Percentiles rank a stretch among this genome's conserved stretches.
Evolutionary conservation across 2,329 filamentous ascomycete genomes (phyloP).

Genomic region (Paradendryphiella salina): DNA sequence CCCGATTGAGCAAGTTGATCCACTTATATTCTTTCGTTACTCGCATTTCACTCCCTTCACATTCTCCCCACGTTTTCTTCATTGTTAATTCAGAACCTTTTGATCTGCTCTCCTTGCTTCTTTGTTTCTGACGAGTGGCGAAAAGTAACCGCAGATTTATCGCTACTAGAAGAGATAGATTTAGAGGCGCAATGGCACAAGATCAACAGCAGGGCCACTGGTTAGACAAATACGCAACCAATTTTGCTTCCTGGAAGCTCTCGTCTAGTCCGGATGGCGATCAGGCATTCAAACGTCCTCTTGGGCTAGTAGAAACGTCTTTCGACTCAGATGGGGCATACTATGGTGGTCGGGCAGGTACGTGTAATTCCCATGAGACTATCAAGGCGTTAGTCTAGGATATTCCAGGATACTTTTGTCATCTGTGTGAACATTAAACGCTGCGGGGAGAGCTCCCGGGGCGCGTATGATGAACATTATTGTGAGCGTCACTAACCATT

Average conservation of each 20-base stretch:
- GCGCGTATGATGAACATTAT: not conserved
- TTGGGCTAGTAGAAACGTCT: constrained; percentile 51
- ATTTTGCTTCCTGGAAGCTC: constrained; percentile 45
- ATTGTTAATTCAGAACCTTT: too few relatives aligned
- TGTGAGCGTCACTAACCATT: not conserved
- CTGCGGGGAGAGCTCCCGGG: not conserved
- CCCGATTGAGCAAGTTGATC: not conserved
- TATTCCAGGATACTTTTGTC: not conserved
- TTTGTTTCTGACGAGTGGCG: not conserved
- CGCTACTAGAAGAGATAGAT: not conserved
- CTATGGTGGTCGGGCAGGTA: constrained; percentile 49
- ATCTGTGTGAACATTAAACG: not conserved
- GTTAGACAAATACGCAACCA: constrained; percentile 48
- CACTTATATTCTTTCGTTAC: not conserved
- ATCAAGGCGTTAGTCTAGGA: not conserved
- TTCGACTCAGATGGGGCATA: constrained; percentile 53
- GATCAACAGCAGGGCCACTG: constrained; percentile 32
- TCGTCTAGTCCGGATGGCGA: constrained; percentile 14
- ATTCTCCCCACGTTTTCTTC: not conserved
- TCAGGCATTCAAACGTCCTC: constrained; percentile 40
- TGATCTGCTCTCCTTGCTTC: not conserved
- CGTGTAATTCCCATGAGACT: not conserved
- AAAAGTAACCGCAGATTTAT: not conserved
- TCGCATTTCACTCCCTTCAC: not conserved
- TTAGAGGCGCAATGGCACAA: not conserved